Evolutionary conservation across 305 asterid genomes (phyloP).

Genomic region (Plantago coronopus): DNA sequence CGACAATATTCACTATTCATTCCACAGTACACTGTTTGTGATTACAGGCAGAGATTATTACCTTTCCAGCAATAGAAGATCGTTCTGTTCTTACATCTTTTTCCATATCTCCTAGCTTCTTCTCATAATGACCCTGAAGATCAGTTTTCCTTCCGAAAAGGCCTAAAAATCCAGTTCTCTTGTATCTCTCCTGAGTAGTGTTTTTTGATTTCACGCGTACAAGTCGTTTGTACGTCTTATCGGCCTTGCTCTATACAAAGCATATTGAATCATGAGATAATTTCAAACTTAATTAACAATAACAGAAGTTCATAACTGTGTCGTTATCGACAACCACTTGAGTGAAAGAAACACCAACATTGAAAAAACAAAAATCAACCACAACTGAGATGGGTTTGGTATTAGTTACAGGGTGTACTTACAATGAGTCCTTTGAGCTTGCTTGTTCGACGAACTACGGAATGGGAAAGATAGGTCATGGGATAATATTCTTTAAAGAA

Average conservation of each 20-base stretch:
- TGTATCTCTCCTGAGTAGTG: constrained; percentile 36
- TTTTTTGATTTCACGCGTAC: constrained; percentile 44
- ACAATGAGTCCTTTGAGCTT: constrained; percentile 73
- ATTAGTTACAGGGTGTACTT: constrained; percentile 35
- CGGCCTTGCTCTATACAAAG: constrained; percentile 58
- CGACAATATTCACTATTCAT: too few relatives aligned
- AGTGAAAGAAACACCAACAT: background rate
- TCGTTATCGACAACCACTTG: background rate
- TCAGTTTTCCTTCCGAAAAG: constrained; percentile 53
- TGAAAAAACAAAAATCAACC: constrained; percentile 11
- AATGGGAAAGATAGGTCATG: constrained; percentile 83
- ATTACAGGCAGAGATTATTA: constrained; percentile 26
- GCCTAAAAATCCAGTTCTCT: constrained; percentile 64
- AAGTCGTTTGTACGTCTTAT: constrained; percentile 49
- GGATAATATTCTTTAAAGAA: constrained; percentile 77
- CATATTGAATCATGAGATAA: constrained; percentile 23
- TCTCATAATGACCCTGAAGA: constrained; percentile 55
- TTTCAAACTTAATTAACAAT: too few relatives aligned
- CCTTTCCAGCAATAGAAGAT: constrained; percentile 59
- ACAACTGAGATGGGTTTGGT: constrained; percentile 22
- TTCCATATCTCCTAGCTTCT: constrained; percentile 71
- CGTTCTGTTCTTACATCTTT: constrained; percentile 62
- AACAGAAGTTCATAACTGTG: background rate
- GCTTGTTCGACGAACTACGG: constrained; percentile 65
- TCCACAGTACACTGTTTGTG: background rate